Evolutionary conservation across 768 basidiomycete species (phyloP), one percentile per base, ranked within the genome.

Genomic region (Tricholoma sp.): DNA sequence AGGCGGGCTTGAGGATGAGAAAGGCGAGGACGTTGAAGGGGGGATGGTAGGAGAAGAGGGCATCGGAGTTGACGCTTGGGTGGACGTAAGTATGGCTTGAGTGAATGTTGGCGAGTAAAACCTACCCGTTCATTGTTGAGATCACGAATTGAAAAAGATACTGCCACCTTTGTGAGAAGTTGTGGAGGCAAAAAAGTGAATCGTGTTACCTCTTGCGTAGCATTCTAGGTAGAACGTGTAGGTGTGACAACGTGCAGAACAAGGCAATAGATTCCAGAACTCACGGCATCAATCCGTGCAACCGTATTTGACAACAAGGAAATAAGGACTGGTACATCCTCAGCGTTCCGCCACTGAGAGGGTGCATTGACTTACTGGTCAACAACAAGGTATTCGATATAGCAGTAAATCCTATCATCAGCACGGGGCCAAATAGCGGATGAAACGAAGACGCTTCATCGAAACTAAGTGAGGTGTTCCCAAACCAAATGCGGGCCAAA

Each of bases 231-330:
- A 33, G 17, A 31, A 39, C 33, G 15, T 5, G 18, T n/a, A 24
- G 44, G 15, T 45, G 13, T 56, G 52, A 24, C 50, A 12, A 45
- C 10, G 2, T 37, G 33, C 48, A n/a, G 20, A 9, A 20, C 17
- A n/a, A 50, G 12, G 17, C 28, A 50, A 15, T 34, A 17, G 17
- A 42, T 41, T 12, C 17, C 41, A 18, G 12, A 31, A 70, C 76
- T 59, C 60, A 78, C 78, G 17, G 85, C 80, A 69, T 87, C 88
- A 57, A 97, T 94, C 50, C 81, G 76, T 2, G 90, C 89, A 57
- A 92, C 93, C 0, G 92, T 94, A 66, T 94, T 94, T 4, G 93
- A 94, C 32, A 97, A 72, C 48, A 95, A 91, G 7, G 91, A 94
- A 57, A 96, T 94, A 47, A 96, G 77, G 65, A 95, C 78, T 80